phyloP scores from a whole-genome alignment of 257 asterid genomes.

The Osmanthus fragrans region DNA sequence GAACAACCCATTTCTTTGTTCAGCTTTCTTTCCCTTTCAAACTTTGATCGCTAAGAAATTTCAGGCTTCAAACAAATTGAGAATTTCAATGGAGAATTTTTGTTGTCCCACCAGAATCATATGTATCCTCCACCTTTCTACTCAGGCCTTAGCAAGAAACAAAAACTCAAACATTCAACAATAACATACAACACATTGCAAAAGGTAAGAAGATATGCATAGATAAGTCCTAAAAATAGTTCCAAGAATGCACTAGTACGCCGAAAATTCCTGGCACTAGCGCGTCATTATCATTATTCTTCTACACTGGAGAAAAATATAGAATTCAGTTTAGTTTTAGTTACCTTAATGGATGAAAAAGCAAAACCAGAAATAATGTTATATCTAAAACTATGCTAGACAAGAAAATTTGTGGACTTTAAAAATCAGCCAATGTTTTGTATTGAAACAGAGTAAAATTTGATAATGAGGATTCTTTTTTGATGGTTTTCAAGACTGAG shows the following conservation, averaged over 20 bases:
- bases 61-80: slow-evolving; percentile 51
- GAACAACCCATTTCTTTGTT: slow-evolving; percentile 87
- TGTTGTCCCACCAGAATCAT: slow-evolving; percentile 55
- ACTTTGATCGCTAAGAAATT: slow-evolving; percentile 39
- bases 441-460: not conserved
- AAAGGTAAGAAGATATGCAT: not conserved
- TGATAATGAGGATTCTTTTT: not conserved
- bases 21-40: slow-evolving; percentile 8
- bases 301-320: not conserved
- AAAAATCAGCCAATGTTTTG: not conserved
- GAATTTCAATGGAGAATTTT: slow-evolving; percentile 36
- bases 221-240: not conserved
- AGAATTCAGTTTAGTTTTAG: not conserved
- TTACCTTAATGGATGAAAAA: no score
- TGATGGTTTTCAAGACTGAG: no score
- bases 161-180: not conserved
- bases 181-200: not conserved
- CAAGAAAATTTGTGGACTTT: not conserved
- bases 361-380: not conserved
- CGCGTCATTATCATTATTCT: not conserved
- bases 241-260: not conserved
- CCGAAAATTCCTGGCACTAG: no score
- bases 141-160: not conserved
- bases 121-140: slow-evolving; percentile 13
- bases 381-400: not conserved